Evolutionary conservation across 371 early-diverging fungal species (phyloP).

Genomic region (Paraphysoderma sedebokerense): DNA sequence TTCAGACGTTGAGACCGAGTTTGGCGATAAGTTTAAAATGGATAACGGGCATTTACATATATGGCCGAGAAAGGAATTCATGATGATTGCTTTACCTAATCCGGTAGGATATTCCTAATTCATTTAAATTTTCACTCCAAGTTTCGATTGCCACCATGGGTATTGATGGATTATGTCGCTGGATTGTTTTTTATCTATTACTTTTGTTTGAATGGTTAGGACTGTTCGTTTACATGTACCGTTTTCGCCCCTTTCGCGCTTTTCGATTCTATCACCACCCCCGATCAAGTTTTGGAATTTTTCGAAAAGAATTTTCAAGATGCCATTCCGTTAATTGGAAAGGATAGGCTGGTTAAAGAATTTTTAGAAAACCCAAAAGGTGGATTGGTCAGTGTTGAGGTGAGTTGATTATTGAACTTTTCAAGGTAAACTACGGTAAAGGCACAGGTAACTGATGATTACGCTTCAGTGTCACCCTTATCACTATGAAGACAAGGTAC

Average conservation of each 20-base stretch:
- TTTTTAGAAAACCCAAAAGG: slow-evolving; percentile 76
- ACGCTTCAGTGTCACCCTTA: slow-evolving; percentile 55
- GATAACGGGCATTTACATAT: slow-evolving; percentile 87
- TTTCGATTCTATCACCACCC: slow-evolving; percentile 59
- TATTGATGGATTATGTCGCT: neutral
- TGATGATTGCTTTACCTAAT: slow-evolving; percentile 93
- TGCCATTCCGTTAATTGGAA: slow-evolving; percentile 61
- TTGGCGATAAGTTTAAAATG: slow-evolving; percentile 60
- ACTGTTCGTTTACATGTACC: slow-evolving; percentile 87
- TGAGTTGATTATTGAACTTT: slow-evolving; percentile 4
- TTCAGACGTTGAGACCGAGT: no score
- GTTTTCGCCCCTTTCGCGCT: slow-evolving; percentile 82
- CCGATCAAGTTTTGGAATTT: slow-evolving; percentile 44
- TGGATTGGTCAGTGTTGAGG: slow-evolving; percentile 62
- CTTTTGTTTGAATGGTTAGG: slow-evolving; percentile 17
- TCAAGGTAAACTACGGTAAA: no score
- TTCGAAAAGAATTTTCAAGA: slow-evolving; percentile 70
- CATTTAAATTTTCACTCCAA: neutral
- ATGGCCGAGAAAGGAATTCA: slow-evolving; percentile 87
- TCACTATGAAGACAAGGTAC: slow-evolving; percentile 47
- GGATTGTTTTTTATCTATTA: neutral
- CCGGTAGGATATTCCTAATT: slow-evolving; percentile 36
- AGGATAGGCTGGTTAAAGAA: slow-evolving; percentile 39
- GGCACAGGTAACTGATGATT: neutral
- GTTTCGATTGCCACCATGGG: neutral